phyloP scores from a whole-genome alignment of 306 rosid species.

The cucumber (Cucumis sativus) region Cucumber_9930_V3 NC_026657.2:8426501-8427000 shows the following conservation, averaged over 20 bases:
- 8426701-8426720: conserved; percentile 35
- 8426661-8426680: conserved; percentile 44
- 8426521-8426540: neutral
- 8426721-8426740: conserved; percentile 48
- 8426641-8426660: conserved; percentile 60
- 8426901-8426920: neutral
- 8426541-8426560: neutral
- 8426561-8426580: neutral
- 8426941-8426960: conserved; percentile 26
- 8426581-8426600: conserved; percentile 3
- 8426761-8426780: neutral
- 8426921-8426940: neutral
- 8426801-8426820: neutral
- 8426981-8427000: conserved; percentile 32
- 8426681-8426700: conserved; percentile 33
- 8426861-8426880: conserved; percentile 5
- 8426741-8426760: conserved; percentile 38
- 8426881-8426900: neutral
- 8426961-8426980: conserved; percentile 41
- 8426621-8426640: conserved; percentile 52
- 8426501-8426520: neutral
- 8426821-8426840: neutral
- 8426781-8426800: too few species aligned
- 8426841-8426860: neutral
- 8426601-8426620: neutral